Conservation (phyloP, 2,329 filamentous ascomycete species). For the Coniella vitis region DNA sequence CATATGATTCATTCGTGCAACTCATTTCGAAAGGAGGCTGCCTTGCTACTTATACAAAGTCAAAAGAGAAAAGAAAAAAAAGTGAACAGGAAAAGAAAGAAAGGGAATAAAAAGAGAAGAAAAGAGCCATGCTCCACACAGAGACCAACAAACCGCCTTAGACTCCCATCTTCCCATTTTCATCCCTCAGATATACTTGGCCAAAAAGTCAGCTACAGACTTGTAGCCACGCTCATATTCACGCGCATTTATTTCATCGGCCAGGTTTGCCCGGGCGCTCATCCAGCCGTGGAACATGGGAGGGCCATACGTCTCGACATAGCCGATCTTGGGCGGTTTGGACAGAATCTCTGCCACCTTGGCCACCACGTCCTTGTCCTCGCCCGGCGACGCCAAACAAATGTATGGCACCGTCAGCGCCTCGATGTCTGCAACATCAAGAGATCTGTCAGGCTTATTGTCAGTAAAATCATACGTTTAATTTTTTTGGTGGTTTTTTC, state of each 20-base stretch:
- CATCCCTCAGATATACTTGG: slow-evolving; percentile 25
- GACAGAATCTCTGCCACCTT: slow-evolving; percentile 36
- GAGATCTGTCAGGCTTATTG: slow-evolving; percentile 15
- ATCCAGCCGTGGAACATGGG: slow-evolving; percentile 54
- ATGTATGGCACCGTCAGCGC: slow-evolving; percentile 40
- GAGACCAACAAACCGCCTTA: too few relatives aligned
- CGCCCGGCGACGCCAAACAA: slow-evolving; percentile 42
- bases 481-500: neutral
- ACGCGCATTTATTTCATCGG: slow-evolving; percentile 34
- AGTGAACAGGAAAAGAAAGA: too few relatives aligned
- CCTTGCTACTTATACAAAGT: too few relatives aligned
- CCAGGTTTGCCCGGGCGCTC: slow-evolving; percentile 43
- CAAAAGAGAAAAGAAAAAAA: too few relatives aligned
- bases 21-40: too few relatives aligned
- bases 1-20: too few relatives aligned
- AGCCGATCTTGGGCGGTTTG: slow-evolving; percentile 30
- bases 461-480: neutral
- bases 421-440: slow-evolving; percentile 36
- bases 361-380: slow-evolving; percentile 36
- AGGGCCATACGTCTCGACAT: slow-evolving; percentile 39
- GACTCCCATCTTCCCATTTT: neutral
- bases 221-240: slow-evolving; percentile 45
- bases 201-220: slow-evolving; percentile 35
- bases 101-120: too few relatives aligned
- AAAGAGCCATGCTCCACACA: too few relatives aligned